Percentiles rank a stretch among this genome's conserved stretches.
These are phyloP conservation scores for Gelatoporia subvermispora DNA, from an alignment of 768 basidiomycete species.

Conservation along the genomic window DNA sequence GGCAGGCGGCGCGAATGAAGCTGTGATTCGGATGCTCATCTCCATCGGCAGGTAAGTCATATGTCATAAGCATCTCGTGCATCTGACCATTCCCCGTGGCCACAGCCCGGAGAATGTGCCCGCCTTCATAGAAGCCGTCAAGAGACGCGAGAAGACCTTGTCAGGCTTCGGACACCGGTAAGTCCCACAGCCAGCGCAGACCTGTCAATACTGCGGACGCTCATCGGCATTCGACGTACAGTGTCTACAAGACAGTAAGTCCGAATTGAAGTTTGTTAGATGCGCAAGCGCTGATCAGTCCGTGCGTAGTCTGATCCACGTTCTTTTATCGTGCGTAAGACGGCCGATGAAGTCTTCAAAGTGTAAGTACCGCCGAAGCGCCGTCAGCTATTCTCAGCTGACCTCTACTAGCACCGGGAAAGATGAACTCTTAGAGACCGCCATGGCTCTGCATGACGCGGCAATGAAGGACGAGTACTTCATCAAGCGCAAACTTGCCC, in stretches of 20 bases:
- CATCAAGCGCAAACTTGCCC: conserved; percentile 71
- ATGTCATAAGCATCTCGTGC: too few species aligned
- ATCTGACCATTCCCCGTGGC: neutral
- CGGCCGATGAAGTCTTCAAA: conserved; percentile 88
- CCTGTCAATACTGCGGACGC: neutral
- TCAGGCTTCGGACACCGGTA: conserved; percentile 88
- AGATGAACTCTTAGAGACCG: conserved; percentile 82
- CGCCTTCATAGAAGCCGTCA: conserved; percentile 80
- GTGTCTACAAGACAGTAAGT: conserved; percentile 71
- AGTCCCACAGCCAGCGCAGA: conserved; percentile 10
- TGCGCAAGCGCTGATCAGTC: neutral
- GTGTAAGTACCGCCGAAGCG: conserved; percentile 49
- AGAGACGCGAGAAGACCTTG: conserved; percentile 81
- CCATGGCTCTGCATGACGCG: conserved; percentile 82
- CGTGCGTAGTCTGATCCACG: conserved; percentile 74
- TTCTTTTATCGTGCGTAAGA: conserved; percentile 86
- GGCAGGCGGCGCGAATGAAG: conserved; percentile 84
- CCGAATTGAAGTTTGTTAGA: neutral
- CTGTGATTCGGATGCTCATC: conserved; percentile 90
- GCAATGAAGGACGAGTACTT: conserved; percentile 93
- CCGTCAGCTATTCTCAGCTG: neutral
- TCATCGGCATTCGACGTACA: conserved; percentile 12
- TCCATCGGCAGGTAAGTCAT: conserved; percentile 70
- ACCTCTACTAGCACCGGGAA: conserved; percentile 60
- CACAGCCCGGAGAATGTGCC: conserved; percentile 78